phyloP scores from a whole-genome alignment of 176 grass and related monocot genomes.

The Zizania latifolia region DNA sequence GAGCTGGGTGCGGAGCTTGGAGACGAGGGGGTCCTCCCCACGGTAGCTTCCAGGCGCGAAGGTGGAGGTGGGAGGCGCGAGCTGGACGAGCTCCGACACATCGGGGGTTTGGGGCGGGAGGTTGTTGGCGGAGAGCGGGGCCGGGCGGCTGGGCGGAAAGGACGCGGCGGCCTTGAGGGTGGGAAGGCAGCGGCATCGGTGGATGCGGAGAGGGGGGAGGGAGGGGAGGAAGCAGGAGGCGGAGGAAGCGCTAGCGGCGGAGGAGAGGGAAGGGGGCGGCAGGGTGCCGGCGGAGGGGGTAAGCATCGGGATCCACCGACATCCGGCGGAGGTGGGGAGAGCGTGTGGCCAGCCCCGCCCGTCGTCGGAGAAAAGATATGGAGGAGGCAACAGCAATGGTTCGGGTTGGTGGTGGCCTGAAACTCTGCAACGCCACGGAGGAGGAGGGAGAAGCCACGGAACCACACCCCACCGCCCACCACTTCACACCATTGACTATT shows the following conservation, averaged over 20 bases:
- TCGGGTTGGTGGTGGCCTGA: too few relatives aligned
- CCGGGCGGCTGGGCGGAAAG: neutral
- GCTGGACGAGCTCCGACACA: neutral
- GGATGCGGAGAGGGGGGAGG: neutral
- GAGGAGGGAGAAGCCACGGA: too few relatives aligned
- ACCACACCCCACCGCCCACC: too few relatives aligned
- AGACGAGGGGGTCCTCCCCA: slow-evolving; percentile 72
- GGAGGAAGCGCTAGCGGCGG: neutral
- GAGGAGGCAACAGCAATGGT: too few relatives aligned
- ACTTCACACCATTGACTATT: too few relatives aligned
- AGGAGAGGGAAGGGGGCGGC: neutral
- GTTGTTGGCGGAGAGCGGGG: neutral
- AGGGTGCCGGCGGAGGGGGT: slow-evolving; percentile 33
- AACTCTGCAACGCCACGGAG: too few relatives aligned
- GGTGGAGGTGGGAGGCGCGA: neutral
- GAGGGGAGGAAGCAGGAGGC: neutral
- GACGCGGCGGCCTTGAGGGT: slow-evolving; percentile 14
- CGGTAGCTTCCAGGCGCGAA: slow-evolving; percentile 34
- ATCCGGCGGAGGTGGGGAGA: slow-evolving; percentile 23
- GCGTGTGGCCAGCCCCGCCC: neutral
- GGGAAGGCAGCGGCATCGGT: slow-evolving; percentile 2
- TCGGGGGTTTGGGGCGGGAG: neutral
- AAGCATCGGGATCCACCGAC: slow-evolving; percentile 50
- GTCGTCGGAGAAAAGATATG: too few relatives aligned
- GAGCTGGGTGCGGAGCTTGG: slow-evolving; percentile 86